These are phyloP conservation scores for Zygosaccharomyces siamensis DNA, from an alignment of 805 yeast species.

Conservation along the genomic window DNA sequence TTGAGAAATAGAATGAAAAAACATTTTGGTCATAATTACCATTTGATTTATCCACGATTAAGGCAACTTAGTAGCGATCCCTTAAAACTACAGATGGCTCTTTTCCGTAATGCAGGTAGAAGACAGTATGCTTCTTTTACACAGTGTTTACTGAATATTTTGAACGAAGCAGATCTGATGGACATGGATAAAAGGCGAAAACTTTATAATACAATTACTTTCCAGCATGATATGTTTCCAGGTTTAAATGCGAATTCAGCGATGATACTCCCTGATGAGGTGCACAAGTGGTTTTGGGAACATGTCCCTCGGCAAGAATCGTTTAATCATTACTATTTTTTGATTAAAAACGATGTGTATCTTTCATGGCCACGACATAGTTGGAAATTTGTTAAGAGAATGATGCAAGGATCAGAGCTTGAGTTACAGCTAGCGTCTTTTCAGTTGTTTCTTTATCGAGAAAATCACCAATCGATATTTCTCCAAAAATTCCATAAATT, in stretches of 20 bases:
- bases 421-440: constrained; percentile 28
- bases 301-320: constrained; percentile 16
- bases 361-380: constrained; percentile 17
- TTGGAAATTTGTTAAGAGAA: constrained; percentile 12
- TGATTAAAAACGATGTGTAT: constrained; percentile 24
- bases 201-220: constrained; percentile 20
- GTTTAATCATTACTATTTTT: constrained; percentile 24
- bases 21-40: constrained; percentile 8
- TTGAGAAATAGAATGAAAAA: constrained; percentile 16
- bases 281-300: constrained; percentile 30
- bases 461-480: constrained; percentile 12
- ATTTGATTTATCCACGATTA: constrained; percentile 5
- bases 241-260: constrained; percentile 8
- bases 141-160: constrained; percentile 4
- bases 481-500: constrained; percentile 20
- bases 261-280: constrained; percentile 17
- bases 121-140: constrained; percentile 15
- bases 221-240: constrained; percentile 21
- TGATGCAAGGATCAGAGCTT: constrained; percentile 29
- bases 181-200: constrained; percentile 10
- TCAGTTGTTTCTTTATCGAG: constrained; percentile 22
- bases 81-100: constrained; percentile 10
- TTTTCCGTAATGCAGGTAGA: constrained; percentile 13
- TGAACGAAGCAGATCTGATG: constrained; percentile 2
- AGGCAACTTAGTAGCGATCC: constrained; percentile 8